A percentile compares a stretch with the other conserved stretches of the same genome.
These are phyloP conservation scores for Lepidium sativum DNA, from an alignment of 345 rosid genomes.

Conservation along the genomic window DNA sequence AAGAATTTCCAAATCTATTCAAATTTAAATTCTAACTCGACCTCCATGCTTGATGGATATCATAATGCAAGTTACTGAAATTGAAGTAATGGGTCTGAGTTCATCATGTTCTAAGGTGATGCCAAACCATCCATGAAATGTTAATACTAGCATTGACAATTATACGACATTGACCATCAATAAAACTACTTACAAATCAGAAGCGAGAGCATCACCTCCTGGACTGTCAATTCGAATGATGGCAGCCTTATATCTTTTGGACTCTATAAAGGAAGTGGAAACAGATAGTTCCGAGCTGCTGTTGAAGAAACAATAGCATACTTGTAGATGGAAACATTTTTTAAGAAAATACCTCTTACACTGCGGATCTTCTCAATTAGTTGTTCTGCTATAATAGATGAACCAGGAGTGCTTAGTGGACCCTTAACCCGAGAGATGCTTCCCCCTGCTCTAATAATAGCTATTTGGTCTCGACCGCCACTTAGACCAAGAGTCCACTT, in stretches of 20 bases:
- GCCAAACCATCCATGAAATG: neutral
- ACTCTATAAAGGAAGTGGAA: slow-evolving; percentile 36
- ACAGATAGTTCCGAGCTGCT: neutral
- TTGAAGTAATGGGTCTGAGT: neutral
- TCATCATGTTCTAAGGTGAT: slow-evolving; percentile 1
- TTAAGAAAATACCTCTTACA: slow-evolving; percentile 59
- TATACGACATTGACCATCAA: neutral
- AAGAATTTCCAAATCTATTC: neutral
- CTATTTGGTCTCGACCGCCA: slow-evolving; percentile 73
- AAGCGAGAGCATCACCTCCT: slow-evolving; percentile 98
- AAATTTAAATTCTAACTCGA: neutral
- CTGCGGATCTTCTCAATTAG: slow-evolving; percentile 75
- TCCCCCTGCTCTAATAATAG: slow-evolving; percentile 88
- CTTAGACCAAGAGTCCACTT: slow-evolving; percentile 87
- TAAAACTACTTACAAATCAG: slow-evolving; percentile 81
- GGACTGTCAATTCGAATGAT: slow-evolving; percentile 92
- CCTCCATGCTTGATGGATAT: neutral
- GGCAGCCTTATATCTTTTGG: slow-evolving; percentile 75
- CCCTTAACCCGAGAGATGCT: slow-evolving; percentile 76
- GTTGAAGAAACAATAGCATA: neutral
- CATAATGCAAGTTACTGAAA: neutral
- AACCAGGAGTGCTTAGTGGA: slow-evolving; percentile 58
- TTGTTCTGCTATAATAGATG: slow-evolving; percentile 70
- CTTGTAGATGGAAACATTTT: neutral
- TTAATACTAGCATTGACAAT: neutral